Evolutionary conservation across 768 basidiomycete genomes (phyloP), one percentile per base, ranked within the genome.

Genomic region (Rhodotorula kratochvilovae): DNA sequence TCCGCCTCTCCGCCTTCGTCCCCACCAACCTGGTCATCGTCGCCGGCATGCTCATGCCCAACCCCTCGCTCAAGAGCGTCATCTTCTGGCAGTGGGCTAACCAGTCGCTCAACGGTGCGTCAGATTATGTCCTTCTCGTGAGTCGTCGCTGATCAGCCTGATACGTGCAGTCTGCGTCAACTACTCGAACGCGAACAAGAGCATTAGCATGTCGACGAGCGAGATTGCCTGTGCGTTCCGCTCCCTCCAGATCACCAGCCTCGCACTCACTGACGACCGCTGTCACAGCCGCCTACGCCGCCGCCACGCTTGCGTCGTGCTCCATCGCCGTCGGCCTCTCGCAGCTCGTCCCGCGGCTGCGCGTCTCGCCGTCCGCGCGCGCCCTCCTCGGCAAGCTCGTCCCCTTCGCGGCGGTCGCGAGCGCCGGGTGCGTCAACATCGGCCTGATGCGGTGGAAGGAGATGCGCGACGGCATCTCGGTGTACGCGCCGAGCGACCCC

Each of bases 11-110:
- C 2, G 82, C 82, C 2, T 82, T 82, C 63, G 82, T 82, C 43
- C 82, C 82, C 43, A 82, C 82, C 42, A 83, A 83, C 73, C 64
- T 83, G 72, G 76, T 81, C 46, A 76, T 73, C 68, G 66, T 69
- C n/a, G 81, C 80, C 16, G 82, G 82, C 29, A 82, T 83, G 82
- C 79, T 83, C 65, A 81, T 80, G 80, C 82, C 82, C 13, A 81
- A 82, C 64, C 78, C 81, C 17, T 73, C 74, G 27, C 70, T 82
- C 46, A 63, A 68, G 55, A 29, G 61, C 39, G 64, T 71, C 59
- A 67, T 74, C 64, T 78, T 78, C 60, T 77, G 78, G 78, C 78
- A 79, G 45, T 78, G 76, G 80, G 79, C 79, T 8, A 83, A 83
- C 72, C 82, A 83, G 75, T 78, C 78, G 3, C 67, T 83, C 25